Evolutionary conservation across 225 moss, liverwort and hornwort species (phyloP).

Genomic region (Straminergon stramineum): DNA sequence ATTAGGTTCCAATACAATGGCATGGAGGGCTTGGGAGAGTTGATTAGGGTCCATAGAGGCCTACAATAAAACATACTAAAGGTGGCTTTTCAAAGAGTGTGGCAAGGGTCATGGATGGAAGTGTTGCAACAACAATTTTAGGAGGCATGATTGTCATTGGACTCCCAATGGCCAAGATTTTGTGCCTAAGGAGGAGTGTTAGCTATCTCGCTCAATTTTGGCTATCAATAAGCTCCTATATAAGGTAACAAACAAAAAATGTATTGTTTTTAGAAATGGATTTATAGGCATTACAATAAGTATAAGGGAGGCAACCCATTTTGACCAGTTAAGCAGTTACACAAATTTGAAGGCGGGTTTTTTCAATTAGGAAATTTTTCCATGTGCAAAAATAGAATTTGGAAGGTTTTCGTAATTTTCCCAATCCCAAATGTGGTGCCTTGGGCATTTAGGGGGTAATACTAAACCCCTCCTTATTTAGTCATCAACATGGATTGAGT

Average conservation of each 20-base stretch:
- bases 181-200: accelerated
- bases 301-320: too few species aligned
- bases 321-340: too few species aligned
- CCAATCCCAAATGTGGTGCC: too few species aligned
- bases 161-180: background rate
- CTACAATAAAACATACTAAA: accelerated
- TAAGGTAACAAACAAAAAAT: background rate
- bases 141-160: accelerated
- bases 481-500: too few species aligned
- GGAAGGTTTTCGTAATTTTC: too few species aligned
- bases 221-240: accelerated
- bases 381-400: too few species aligned
- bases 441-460: too few species aligned
- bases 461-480: too few species aligned
- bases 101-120: background rate
- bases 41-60: accelerated
- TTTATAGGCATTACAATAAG: background rate
- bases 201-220: accelerated
- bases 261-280: background rate
- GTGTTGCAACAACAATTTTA: background rate
- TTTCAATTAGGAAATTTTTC: too few species aligned
- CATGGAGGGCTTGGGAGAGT: background rate
- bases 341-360: too few species aligned
- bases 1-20: background rate
- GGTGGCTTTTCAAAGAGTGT: background rate